Percentiles rank a stretch among this genome's conserved stretches.
phyloP scores from a whole-genome alignment of 2,329 filamentous ascomycete genomes.

The Sclerotinia spermophila region DNA sequence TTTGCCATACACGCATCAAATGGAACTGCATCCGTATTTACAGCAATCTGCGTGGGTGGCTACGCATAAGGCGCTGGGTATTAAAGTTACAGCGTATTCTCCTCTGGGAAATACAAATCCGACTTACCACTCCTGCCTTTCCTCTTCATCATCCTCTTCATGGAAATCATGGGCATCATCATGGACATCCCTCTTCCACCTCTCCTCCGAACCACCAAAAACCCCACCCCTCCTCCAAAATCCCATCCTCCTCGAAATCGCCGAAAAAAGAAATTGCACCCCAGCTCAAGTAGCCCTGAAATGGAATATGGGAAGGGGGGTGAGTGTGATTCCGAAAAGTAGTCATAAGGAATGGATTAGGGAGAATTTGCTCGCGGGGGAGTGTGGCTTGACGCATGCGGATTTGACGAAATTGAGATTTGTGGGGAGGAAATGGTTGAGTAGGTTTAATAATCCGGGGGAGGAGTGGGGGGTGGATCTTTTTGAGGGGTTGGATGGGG shows the following conservation, averaged over 20 bases:
- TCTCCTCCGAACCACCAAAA: background rate
- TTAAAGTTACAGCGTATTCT: slow-evolving; percentile 39
- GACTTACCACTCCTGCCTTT: slow-evolving; percentile 26
- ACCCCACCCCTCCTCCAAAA: slow-evolving; percentile 7
- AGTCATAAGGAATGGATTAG: slow-evolving; percentile 42
- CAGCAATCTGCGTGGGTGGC: slow-evolving; percentile 47
- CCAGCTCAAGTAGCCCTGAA: slow-evolving; percentile 45
- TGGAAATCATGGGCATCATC: background rate
- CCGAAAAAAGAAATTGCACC: slow-evolving; percentile 25
- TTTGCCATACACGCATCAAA: slow-evolving; percentile 69
- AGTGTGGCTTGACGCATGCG: slow-evolving; percentile 41
- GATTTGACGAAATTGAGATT: slow-evolving; percentile 40
- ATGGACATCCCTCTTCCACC: background rate
- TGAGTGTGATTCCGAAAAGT: slow-evolving; percentile 50
- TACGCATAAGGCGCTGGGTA: slow-evolving; percentile 32
- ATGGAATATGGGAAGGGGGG: slow-evolving; percentile 48
- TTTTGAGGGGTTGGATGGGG: slow-evolving; percentile 21
- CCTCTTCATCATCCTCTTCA: background rate
- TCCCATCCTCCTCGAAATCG: background rate
- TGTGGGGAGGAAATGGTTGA: slow-evolving; percentile 35
- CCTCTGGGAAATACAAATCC: slow-evolving; percentile 46
- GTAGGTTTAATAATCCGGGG: slow-evolving; percentile 34
- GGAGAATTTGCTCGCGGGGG: slow-evolving; percentile 48
- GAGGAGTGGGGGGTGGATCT: slow-evolving; percentile 38
- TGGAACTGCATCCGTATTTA: slow-evolving; percentile 76